Evolutionary conservation across 2,329 filamentous ascomycete genomes (phyloP).

Genomic region (Paracamarosporium sp.): DNA sequence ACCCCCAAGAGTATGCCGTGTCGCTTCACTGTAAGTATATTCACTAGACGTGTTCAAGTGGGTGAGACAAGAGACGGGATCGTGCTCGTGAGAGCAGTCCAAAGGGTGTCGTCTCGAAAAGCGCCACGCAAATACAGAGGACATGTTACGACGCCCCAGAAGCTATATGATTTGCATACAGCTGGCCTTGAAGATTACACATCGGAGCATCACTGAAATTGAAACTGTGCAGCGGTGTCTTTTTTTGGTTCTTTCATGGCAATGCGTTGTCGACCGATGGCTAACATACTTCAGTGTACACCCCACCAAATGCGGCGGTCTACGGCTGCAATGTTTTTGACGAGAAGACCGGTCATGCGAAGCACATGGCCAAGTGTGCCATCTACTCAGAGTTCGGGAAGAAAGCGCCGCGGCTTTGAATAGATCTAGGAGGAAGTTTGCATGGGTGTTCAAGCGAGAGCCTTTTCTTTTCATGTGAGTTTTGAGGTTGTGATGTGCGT

Average conservation of each 20-base stretch:
- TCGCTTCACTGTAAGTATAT: conserved; percentile 78
- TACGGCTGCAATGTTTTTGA: conserved; percentile 85
- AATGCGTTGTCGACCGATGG: neutral
- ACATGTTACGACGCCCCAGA: too few species aligned
- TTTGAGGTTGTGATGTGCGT: neutral
- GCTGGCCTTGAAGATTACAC: too few species aligned
- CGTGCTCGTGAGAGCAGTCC: too few species aligned
- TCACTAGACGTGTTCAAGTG: too few species aligned
- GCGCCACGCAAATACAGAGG: too few species aligned
- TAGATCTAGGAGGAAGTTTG: neutral
- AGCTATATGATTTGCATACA: too few species aligned
- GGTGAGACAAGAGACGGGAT: too few species aligned
- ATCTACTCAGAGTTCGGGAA: conserved; percentile 44
- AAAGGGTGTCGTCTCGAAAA: too few species aligned
- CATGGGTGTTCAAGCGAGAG: neutral
- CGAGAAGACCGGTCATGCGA: conserved; percentile 67
- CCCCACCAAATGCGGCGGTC: conserved; percentile 85
- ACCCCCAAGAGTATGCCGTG: conserved; percentile 75
- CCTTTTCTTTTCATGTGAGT: neutral
- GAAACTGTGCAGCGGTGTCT: too few species aligned
- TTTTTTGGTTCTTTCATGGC: conserved; percentile 15
- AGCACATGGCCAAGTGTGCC: conserved; percentile 35
- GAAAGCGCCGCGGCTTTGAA: conserved; percentile 7
- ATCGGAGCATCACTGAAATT: too few species aligned
- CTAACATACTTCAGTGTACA: conserved; percentile 66